Evolutionary conservation across 345 rosid genomes (phyloP).

Genomic region (Syzygium grande): DNA sequence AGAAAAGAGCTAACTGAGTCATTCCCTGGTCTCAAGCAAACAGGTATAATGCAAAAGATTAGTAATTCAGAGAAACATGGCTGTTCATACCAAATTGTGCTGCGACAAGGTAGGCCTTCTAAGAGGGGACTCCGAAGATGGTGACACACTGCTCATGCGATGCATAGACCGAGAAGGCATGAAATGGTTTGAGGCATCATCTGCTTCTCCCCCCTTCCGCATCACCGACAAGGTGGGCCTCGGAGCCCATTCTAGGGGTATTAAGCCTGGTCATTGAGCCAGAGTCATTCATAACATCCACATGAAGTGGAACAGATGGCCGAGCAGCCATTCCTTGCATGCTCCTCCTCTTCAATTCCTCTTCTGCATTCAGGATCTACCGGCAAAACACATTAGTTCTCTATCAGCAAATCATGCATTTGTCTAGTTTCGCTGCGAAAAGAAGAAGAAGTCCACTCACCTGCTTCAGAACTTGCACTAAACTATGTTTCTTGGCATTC

Average conservation of each 20-base stretch:
- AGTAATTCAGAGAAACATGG: background rate
- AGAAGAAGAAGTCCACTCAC: slow-evolving; percentile 16
- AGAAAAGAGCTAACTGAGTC: background rate
- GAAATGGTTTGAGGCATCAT: slow-evolving; percentile 51
- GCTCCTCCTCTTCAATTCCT: slow-evolving; percentile 70
- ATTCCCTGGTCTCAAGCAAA: background rate
- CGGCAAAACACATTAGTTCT: background rate
- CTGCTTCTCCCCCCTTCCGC: slow-evolving; percentile 69
- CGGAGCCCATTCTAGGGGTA: slow-evolving; percentile 51
- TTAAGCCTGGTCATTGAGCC: slow-evolving; percentile 44
- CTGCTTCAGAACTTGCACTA: slow-evolving; percentile 88
- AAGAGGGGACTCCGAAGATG: slow-evolving; percentile 79
- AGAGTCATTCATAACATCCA: slow-evolving; percentile 60
- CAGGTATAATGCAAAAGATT: background rate
- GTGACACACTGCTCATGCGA: slow-evolving; percentile 77
- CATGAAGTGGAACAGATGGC: slow-evolving; percentile 61
- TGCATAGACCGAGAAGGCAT: slow-evolving; percentile 41
- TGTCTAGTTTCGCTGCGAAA: background rate
- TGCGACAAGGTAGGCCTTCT: slow-evolving; percentile 59
- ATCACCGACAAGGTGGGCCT: slow-evolving; percentile 50
- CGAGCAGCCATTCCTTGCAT: slow-evolving; percentile 38
- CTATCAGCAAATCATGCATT: background rate
- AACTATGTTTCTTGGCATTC: slow-evolving; percentile 79
- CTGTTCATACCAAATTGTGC: slow-evolving; percentile 39
- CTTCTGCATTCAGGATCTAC: slow-evolving; percentile 82